Evolutionary conservation across 1,284 basidiomycete species (phyloP), one percentile per base, ranked within the genome.

Genomic region (Ganoderma multipileum): DNA sequence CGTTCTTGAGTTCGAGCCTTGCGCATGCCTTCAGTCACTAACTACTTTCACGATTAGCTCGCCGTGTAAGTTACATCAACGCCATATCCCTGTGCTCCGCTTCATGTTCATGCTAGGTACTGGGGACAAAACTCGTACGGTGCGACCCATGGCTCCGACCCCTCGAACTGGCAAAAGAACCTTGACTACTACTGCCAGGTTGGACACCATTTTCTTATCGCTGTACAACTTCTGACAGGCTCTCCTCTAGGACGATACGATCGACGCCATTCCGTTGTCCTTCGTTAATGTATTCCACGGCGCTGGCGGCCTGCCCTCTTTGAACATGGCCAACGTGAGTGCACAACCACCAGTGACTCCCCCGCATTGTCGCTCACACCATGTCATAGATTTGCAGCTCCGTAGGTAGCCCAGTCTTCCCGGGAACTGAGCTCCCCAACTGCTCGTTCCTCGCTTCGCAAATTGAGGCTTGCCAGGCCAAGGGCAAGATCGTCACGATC

Each of bases 401-500:
- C 38, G 74, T 67, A 14, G 76, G 80, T 65, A 77, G 83, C 61
- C 70, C 78, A 2, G 80, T 83, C 18, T 90, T 90, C 76, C 63
- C 86, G 1, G 89, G 88, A 30, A 89, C 87, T 11, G 81, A 81
- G 60, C 82, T 91, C 5, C 83, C 88, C 20, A 81, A 90, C 70
- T 91, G 90, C 73, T 76, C 80, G 36, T 85, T 84, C 77, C 76
- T 91, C 50, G 85, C 87, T 0, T 75, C 83, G 3, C 85, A 86
- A 67, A 91, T 91, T 69, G 71, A 88, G 73, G 79, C 82, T 7
- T 91, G 90, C 75, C 90, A 91, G 75, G 81, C 85, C 3, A 84
- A 82, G 33, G 90, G 90, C 41, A 91, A 91, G 78, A 86, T 89
- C 38, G 81, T 91, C 69, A 91, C 90, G 1, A 79, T 91, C 66